Base-by-base conservation (phyloP, 148 eudicot species). In the Arctostaphylos glauca region DNA sequence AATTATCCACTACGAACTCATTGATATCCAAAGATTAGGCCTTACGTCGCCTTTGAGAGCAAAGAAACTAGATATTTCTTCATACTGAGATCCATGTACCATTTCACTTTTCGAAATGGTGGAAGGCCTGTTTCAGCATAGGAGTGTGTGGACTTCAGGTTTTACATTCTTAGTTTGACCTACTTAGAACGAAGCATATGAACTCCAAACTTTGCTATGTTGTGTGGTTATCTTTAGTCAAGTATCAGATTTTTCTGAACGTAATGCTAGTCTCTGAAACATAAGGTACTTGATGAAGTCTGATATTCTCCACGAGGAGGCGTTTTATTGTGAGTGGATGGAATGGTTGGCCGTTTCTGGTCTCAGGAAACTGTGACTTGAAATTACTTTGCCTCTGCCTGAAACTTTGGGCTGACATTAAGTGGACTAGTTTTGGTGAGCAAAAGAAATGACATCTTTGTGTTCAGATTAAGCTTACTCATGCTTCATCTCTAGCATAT, bases 371-470 rank as follows among this genome's bases (percentile, higher is more conserved):
- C 44, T 25, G 9, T 25, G 13, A 43, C 71, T 66, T 66, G 1
- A 66, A 66, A 25, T 4, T 2, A 66, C 71, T 66, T 66, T 31
- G 71, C 44, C 44, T 31, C 3, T 31, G 16, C 44, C 16, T 66
- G 43, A 31, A 31, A 25, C 71, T 66, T 21, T 52, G 18, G 31
- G 44, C 79, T 13, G 55, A 13, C 25, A 23, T 25, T 66, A 66
- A 66, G 71, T 13, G 71, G 43, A 43, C 44, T 66, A 66, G 71
- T 66, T 66, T 64, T 23, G 70, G 67, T 38, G 60, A n/a, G 67
- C 67, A 62, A n/a, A 62, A 62, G 13, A 9, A 19, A 7, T 60
- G 67, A 62, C 13, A 21, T 62, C 67, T n/a, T n/a, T 19, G 10
- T 2, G 2, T 64, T 64, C 31, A 59, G 15, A 23, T 25, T 64